Evolutionary conservation across 2,329 filamentous ascomycete species (phyloP), one percentile per base, ranked within the genome.

Genomic region (Colletotrichum spaethianum): DNA sequence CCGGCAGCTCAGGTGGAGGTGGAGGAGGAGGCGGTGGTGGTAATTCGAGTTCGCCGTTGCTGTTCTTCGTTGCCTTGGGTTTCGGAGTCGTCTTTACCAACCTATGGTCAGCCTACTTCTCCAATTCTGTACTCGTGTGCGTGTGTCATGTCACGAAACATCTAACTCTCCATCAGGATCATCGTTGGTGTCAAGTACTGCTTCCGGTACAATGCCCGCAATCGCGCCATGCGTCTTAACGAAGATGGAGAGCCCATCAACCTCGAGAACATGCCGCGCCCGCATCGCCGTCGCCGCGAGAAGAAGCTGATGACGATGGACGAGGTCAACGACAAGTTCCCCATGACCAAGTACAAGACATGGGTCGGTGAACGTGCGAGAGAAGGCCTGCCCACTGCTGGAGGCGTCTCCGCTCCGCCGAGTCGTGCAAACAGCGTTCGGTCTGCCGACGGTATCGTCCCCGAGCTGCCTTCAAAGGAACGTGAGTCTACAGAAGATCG

Each of bases 291-390:
- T 78, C 90, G 96, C 75, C 91, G 95, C 72, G 96, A 99, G 83
- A 99, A 99, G 91, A 99, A 98, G 82, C 83, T 99, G 76, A 98
- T 99, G 96, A 94, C 93, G 2, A 98, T 98, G 92, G 96, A 99
- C 74, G 96, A 99, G 83, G 96, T 99, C 74, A 98, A 99, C 80
- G 95, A 97, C 76, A 94, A 97, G 77, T 99, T 99, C 78, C 96
- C 96, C 0, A 91, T 98, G 84, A 92, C 91, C 77, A 98, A 98
- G 83, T 99, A 99, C 89, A 98, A 99, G 86, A 90, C 89, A 63
- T 99, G 96, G 96, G 93, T 96, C 71, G 92, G 93, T 8, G 91
- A 91, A 67, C 92, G 96, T 71, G 95, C 95, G 68, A 90, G 92
- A 70, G 91, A 97, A 80, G 96, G 96, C 9, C 85, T 98, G 57